phyloP scores from a whole-genome alignment of 2,329 filamentous ascomycete species.

The Xylariaceae sp. region DNA sequence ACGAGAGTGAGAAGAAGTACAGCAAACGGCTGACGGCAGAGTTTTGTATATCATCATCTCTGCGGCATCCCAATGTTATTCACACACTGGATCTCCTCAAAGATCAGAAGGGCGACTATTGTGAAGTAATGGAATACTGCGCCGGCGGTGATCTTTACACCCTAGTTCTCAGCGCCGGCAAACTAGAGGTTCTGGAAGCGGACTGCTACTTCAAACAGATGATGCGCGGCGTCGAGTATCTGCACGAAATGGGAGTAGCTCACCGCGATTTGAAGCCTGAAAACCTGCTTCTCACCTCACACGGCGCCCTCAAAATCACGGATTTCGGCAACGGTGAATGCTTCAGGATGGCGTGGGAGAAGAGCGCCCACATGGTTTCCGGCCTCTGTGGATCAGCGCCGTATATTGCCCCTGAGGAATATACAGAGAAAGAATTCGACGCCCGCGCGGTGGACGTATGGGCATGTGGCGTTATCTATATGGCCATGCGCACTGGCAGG shows the following conservation, averaged over 20 bases:
- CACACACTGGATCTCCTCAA: conserved; percentile 93
- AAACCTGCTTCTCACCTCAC: conserved; percentile 87
- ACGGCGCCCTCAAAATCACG: conserved; percentile 91
- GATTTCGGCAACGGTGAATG: conserved; percentile 99
- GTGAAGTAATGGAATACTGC: conserved; percentile 99
- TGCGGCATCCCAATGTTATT: conserved; percentile 96
- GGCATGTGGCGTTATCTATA: conserved; percentile 98
- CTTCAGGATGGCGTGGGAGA: conserved; percentile 99
- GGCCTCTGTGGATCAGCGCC: conserved; percentile 94
- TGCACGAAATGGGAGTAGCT: conserved; percentile 98
- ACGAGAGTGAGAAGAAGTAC: conserved; percentile 95
- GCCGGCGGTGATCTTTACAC: conserved; percentile 95
- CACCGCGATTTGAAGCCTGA: conserved; percentile 96
- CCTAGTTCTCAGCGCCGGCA: conserved; percentile 81
- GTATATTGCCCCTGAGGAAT: conserved; percentile 96
- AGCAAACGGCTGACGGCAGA: conserved; percentile 95
- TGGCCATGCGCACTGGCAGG: conserved; percentile 96
- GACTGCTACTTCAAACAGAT: conserved; percentile 99
- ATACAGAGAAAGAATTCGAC: conserved; percentile 91
- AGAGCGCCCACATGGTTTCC: conserved; percentile 95
- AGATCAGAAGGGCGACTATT: conserved; percentile 95
- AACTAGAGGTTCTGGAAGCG: conserved; percentile 85
- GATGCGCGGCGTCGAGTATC: conserved; percentile 98
- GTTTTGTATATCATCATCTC: conserved; percentile 95
- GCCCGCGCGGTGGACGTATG: conserved; percentile 96